Conservation (phyloP, 1,284 basidiomycete species). For the Rhodotorula sp. region DNA sequence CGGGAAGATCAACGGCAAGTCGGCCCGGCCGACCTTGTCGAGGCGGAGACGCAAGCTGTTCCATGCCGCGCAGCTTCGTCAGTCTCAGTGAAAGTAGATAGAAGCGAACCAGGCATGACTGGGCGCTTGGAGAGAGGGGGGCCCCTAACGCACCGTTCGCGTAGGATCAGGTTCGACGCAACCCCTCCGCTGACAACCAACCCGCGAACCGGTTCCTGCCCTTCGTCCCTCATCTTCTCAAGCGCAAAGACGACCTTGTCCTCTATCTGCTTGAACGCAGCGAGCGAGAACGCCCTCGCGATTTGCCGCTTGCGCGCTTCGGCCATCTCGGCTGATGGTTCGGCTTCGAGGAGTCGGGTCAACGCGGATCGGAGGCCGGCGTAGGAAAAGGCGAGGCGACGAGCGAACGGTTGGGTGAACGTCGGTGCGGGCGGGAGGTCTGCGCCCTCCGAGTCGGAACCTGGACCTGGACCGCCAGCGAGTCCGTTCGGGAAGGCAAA, state of each 20-base stretch:
- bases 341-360: constrained; percentile 20
- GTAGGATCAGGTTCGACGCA: constrained; percentile 72
- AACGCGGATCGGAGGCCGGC: constrained; percentile 56
- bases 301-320: constrained; percentile 50
- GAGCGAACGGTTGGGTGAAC: constrained; percentile 59
- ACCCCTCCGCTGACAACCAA: constrained; percentile 87
- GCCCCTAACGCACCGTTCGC: constrained; percentile 58
- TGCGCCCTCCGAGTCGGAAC: too few species aligned
- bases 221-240: constrained; percentile 52
- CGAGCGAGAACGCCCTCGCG: constrained; percentile 68
- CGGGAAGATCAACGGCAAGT: constrained; percentile 59
- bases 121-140: too few species aligned
- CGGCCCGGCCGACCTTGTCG: constrained; percentile 47
- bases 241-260: constrained; percentile 68
- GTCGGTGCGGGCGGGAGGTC: background rate
- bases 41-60: constrained; percentile 56
- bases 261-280: constrained; percentile 68
- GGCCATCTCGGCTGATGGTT: constrained; percentile 15
- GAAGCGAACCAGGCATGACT: too few species aligned
- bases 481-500: constrained; percentile 52
- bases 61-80: background rate
- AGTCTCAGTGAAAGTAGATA: too few species aligned
- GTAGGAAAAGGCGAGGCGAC: constrained; percentile 69
- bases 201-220: constrained; percentile 51
- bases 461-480: background rate